Evolutionary conservation across 768 basidiomycete species (phyloP), one percentile per base, ranked within the genome.

Genomic region (Terana coerulea): DNA sequence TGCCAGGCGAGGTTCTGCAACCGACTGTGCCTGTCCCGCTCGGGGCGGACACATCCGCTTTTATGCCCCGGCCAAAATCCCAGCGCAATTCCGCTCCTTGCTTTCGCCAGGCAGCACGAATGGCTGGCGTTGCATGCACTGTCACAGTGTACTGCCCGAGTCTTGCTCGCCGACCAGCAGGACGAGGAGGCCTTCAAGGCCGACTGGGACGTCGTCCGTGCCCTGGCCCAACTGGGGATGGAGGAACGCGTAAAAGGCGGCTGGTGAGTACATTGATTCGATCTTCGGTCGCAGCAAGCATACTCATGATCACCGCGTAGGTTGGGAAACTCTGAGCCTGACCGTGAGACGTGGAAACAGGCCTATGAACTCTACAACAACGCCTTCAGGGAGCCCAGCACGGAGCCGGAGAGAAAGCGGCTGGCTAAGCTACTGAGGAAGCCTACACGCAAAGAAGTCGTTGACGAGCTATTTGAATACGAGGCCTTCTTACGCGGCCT

Each of bases 111-210:
- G 46, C 69, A 75, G n/a, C 67, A 73, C 9, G 67, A 81, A 47
- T 91, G 88, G 85, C 80, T 90, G 76, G 84, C 81, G 3, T 66
- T 93, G 14, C 84, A 90, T 58, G 89, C 89, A 1, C 75, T 89
- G 26, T 70, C 79, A 1, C 83, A 84, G 47, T 81, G 79, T 56
- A 80, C 88, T 0, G 83, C 83, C 37, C 71, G 80, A 19, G 66
- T 91, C 12, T 66, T 91, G 28, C 70, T 85, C 17, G 73, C 81
- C 0, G 69, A 72, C 34, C 80, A 78, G 34, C 65, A 72, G 29
- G 78, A 78, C 19, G 72, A 72, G 17, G 61, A 55, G 21, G 69
- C 69, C 9, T 64, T 78, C 17, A 63, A 68, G 11, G 64, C 71
- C 15, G 81, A 87, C 57, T 78, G 81, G 76, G 69, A 75, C 14